Evolutionary conservation across 768 basidiomycete genomes (phyloP).

Genomic region (Tephrocybe sp.): DNA sequence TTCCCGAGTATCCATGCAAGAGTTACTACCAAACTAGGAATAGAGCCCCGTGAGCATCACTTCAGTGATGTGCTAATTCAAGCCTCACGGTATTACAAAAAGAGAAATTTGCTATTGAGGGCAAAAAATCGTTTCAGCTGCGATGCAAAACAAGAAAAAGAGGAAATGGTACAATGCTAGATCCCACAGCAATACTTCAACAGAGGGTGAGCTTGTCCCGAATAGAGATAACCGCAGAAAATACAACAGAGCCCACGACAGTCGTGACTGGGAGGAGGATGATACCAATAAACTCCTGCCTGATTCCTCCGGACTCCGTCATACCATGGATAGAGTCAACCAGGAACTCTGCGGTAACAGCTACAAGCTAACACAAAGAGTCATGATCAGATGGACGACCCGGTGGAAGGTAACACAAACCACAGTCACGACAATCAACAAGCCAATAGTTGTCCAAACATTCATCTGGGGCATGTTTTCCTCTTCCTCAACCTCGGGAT

Average conservation of each 20-base stretch:
- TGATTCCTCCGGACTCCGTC: conserved; percentile 53
- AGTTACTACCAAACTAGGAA: conserved; percentile 58
- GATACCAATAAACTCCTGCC: conserved; percentile 81
- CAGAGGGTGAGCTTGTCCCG: conserved; percentile 89
- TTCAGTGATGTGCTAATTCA: not conserved
- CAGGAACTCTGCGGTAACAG: conserved; percentile 65
- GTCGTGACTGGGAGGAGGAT: conserved; percentile 90
- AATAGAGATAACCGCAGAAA: conserved; percentile 87
- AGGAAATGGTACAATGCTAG: conserved; percentile 56
- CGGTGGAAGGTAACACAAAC: conserved; percentile 34
- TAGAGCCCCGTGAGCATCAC: not conserved
- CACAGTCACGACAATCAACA: conserved; percentile 61
- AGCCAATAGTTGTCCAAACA: conserved; percentile 45
- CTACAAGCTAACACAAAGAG: conserved; percentile 47
- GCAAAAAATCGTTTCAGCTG: not conserved
- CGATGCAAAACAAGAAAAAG: not conserved
- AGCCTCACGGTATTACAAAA: conserved; percentile 42
- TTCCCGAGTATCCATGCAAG: conserved; percentile 81
- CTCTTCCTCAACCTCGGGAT: conserved; percentile 31
- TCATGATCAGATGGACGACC: not conserved
- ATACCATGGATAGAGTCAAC: conserved; percentile 82
- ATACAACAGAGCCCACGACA: conserved; percentile 89
- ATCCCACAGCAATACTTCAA: conserved; percentile 84
- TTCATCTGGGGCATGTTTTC: conserved; percentile 55
- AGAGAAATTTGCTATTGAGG: conserved; percentile 59